Percentiles rank a stretch among this genome's conserved stretches.
Conservation (phyloP, 441 rosid species). For the Cnidoscolus chayamansa region DNA sequence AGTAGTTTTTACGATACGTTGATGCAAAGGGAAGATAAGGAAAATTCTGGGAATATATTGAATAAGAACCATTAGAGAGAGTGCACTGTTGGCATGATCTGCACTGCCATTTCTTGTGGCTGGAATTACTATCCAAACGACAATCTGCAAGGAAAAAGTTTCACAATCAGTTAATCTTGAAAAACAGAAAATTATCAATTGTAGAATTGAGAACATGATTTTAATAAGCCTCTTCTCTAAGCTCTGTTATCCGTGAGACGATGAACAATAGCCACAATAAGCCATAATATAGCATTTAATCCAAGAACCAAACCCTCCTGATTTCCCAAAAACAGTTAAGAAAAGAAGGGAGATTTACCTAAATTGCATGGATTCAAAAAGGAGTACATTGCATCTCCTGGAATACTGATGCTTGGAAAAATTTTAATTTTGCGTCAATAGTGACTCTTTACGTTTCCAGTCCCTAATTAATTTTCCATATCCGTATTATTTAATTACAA, state of each 20-base stretch:
- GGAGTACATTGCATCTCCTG: no score
- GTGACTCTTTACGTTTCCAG: no score
- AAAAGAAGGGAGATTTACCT: background rate
- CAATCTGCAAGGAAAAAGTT: slow-evolving; percentile 43
- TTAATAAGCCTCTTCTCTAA: no score
- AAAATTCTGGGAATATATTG: slow-evolving; percentile 75
- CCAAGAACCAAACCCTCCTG: background rate
- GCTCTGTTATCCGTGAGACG: no score
- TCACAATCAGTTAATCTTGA: background rate
- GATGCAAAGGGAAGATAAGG: slow-evolving; percentile 67
- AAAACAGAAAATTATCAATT: background rate
- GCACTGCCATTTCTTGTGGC: slow-evolving; percentile 41
- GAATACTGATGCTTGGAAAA: no score
- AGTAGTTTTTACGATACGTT: slow-evolving; percentile 63
- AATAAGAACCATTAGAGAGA: slow-evolving; percentile 66
- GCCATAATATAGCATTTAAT: no score
- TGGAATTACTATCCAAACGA: slow-evolving; percentile 79
- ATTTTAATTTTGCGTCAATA: no score
- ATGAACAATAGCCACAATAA: no score
- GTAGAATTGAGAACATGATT: background rate
- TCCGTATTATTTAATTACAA: no score
- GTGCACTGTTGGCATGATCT: slow-evolving; percentile 55
- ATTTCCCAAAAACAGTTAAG: background rate
- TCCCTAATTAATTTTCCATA: no score
- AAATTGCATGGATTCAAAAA: background rate